A percentile compares a stretch with the other conserved stretches of the same genome.
Conservation (phyloP, 2,329 filamentous ascomycete species). For the Apiospora rasikravindrae region DNA sequence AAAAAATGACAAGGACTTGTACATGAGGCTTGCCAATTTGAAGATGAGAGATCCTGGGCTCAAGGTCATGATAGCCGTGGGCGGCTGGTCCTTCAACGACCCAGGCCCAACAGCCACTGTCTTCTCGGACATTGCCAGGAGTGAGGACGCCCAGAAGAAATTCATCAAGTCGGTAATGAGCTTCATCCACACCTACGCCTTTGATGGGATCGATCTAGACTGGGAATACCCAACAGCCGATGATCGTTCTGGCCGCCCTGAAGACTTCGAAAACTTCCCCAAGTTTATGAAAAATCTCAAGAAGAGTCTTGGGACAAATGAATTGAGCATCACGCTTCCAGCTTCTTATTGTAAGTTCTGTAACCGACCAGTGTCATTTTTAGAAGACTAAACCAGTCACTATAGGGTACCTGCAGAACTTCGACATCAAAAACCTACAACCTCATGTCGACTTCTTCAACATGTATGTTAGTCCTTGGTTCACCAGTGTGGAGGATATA, state of each 20-base stretch:
- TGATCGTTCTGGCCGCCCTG: conserved; percentile 31
- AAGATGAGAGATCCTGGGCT: conserved; percentile 36
- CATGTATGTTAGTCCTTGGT: conserved; percentile 39
- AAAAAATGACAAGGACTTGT: conserved; percentile 23
- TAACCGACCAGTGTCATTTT: no score
- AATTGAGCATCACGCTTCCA: no score
- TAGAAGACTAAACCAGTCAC: conserved; percentile 22
- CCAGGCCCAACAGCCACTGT: conserved; percentile 31
- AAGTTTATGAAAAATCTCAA: conserved; percentile 49
- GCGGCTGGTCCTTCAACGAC: conserved; percentile 49
- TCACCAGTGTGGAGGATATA: conserved; percentile 41
- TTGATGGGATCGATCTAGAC: conserved; percentile 36
- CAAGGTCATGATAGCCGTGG: conserved; percentile 43
- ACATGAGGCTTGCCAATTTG: conserved; percentile 35
- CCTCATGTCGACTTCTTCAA: conserved; percentile 24
- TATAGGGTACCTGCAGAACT: conserved; percentile 34
- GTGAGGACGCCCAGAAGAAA: conserved; percentile 19
- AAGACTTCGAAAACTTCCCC: conserved; percentile 31
- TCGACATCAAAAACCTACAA: conserved; percentile 32
- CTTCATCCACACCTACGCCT: conserved; percentile 32
- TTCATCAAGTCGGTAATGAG: conserved; percentile 31
- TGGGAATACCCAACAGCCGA: conserved; percentile 35
- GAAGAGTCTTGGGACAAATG: no score
- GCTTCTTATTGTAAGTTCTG: no score
- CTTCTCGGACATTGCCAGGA: conserved; percentile 34